A percentile compares a stretch with the other conserved stretches of the same genome.
phyloP scores from a whole-genome alignment of 805 yeast genomes.

The Saccharomycopsis sp. region DNA sequence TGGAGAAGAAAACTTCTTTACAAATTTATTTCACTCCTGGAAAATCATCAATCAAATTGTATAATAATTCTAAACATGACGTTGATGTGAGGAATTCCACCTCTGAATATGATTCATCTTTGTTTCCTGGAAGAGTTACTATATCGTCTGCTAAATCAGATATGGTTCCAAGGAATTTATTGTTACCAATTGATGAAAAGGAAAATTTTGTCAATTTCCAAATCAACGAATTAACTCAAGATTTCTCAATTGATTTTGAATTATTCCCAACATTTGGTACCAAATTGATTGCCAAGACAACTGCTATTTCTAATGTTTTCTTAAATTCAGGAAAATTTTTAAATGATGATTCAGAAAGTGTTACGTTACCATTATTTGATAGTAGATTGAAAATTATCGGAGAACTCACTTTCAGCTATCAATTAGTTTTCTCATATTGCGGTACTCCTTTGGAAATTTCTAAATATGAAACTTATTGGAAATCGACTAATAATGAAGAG shows the following conservation, averaged over 20 bases:
- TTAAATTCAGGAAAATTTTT: conserved; percentile 29
- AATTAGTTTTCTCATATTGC: conserved; percentile 80
- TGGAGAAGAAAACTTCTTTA: conserved; percentile 81
- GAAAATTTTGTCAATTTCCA: conserved; percentile 72
- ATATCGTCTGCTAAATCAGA: conserved; percentile 57
- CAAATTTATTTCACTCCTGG: conserved; percentile 52
- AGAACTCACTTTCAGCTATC: conserved; percentile 65
- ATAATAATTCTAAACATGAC: conserved; percentile 4
- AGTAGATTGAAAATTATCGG: conserved; percentile 77
- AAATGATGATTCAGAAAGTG: conserved; percentile 31
- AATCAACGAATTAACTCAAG: conserved; percentile 47
- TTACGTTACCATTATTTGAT: conserved; percentile 72
- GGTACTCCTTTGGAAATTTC: conserved; percentile 82
- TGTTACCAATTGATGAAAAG: conserved; percentile 68
- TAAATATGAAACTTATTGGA: conserved; percentile 95
- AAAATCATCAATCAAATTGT: conserved; percentile 36
- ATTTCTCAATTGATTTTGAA: conserved; percentile 77
- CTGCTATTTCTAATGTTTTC: conserved; percentile 59
- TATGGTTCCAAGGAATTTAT: conserved; percentile 79
- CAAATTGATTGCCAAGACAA: conserved; percentile 79
- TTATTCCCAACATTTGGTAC: conserved; percentile 94
- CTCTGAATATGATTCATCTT: conserved; percentile 24
- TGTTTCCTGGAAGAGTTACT: conserved; percentile 78
- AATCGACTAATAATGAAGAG: conserved; percentile 60
- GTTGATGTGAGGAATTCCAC: not conserved